Evolutionary conservation across 2,329 filamentous ascomycete species (phyloP).

Genomic region (Cladosporium sphaerospermum): DNA sequence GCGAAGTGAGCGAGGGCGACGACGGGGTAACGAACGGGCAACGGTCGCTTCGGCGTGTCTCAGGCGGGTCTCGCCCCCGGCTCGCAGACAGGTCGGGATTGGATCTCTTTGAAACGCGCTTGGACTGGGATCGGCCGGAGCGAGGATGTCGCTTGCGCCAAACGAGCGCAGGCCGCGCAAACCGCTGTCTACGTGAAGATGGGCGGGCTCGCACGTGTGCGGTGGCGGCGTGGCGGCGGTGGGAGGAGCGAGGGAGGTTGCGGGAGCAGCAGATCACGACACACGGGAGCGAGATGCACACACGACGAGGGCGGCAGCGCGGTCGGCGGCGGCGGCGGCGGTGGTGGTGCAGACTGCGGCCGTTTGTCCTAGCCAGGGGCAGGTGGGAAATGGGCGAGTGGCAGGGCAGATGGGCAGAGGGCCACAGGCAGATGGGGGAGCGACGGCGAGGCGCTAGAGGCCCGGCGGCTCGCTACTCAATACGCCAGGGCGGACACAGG

Average conservation of each 20-base stretch:
- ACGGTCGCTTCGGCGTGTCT: constrained; percentile 7
- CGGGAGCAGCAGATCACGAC: neutral
- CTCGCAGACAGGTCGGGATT: constrained; percentile 3
- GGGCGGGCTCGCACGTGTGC: neutral
- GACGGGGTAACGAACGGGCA: constrained; percentile 1
- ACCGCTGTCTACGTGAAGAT: constrained; percentile 2
- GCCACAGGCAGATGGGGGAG: no score
- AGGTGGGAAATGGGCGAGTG: neutral
- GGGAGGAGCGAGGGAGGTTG: neutral
- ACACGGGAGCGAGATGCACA: neutral
- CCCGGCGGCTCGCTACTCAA: neutral
- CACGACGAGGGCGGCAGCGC: neutral
- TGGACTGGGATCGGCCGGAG: constrained; percentile 4
- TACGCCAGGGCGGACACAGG: neutral
- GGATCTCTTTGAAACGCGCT: constrained; percentile 11
- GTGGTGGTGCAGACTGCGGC: neutral
- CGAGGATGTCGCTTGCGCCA: constrained; percentile 4
- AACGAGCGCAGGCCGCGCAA: constrained; percentile 2
- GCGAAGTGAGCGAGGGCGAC: neutral
- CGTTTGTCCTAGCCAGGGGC: neutral
- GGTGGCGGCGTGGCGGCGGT: neutral
- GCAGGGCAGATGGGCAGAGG: neutral
- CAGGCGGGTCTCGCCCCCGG: constrained; percentile 11
- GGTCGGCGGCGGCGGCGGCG: neutral
- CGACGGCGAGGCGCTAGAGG: neutral